phyloP scores from a whole-genome alignment of 805 yeast species.

The Ascoidea asiatica region DNA sequence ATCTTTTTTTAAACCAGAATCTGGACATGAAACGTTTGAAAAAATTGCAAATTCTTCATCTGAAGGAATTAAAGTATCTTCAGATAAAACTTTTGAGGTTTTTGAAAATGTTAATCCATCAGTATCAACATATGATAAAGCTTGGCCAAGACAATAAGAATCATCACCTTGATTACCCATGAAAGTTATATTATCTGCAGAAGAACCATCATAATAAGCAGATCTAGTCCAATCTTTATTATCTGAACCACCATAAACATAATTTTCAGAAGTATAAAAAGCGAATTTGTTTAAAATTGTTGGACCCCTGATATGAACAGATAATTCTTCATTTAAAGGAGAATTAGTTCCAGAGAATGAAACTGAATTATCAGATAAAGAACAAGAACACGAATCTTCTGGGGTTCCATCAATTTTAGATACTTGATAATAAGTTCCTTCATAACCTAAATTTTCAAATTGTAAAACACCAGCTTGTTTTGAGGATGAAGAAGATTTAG shows the following conservation, averaged over 20 bases:
- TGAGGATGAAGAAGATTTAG: conserved; percentile 1
- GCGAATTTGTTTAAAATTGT: conserved; percentile 46
- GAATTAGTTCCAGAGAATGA: conserved; percentile 44
- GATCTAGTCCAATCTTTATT: conserved; percentile 41
- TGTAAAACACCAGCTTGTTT: conserved; percentile 24
- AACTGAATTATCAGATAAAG: conserved; percentile 24
- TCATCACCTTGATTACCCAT: conserved; percentile 47
- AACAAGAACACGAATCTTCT: conserved; percentile 34
- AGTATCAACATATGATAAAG: conserved; percentile 44
- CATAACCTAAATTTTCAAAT: conserved; percentile 41
- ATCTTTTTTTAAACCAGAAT: conserved; percentile 37
- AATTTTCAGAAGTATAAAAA: conserved; percentile 34
- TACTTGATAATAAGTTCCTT: conserved; percentile 39
- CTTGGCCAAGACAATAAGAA: conserved; percentile 55
- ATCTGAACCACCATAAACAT: conserved; percentile 16
- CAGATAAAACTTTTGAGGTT: conserved; percentile 31
- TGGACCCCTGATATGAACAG: conserved; percentile 76
- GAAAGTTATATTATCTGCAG: conserved; percentile 55
- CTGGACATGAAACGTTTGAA: conserved; percentile 44
- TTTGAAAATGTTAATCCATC: conserved; percentile 40
- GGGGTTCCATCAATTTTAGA: conserved; percentile 25
- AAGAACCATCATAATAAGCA: conserved; percentile 42
- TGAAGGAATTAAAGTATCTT: conserved; percentile 36
- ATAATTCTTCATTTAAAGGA: conserved; percentile 55
- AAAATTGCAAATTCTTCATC: conserved; percentile 47